Percentiles rank a stretch among this genome's conserved stretches.
Conservation (phyloP, 129 eudicot genomes). For the Pittosporum tobira region DNA sequence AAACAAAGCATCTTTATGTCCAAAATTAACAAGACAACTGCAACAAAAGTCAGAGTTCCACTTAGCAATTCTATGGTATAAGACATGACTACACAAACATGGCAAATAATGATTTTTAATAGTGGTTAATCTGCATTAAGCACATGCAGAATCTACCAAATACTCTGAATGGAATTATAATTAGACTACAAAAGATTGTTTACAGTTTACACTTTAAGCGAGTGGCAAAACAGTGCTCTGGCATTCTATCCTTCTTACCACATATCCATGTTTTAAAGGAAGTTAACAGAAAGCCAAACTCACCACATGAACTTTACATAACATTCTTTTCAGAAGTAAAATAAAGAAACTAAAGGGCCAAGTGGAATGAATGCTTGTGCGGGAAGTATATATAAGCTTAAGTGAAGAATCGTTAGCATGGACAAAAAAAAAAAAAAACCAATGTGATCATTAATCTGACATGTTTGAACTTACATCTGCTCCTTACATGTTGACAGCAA, state of each 20-base stretch:
- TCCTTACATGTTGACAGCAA: slow-evolving; percentile 80
- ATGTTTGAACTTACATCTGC: slow-evolving; percentile 67
- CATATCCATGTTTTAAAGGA: not conserved
- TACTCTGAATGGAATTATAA: not conserved
- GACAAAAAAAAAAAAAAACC: slow-evolving; percentile 1
- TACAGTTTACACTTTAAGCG: too few species aligned
- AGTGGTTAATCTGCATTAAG: too few species aligned
- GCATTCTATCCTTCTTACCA: not conserved
- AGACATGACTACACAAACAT: not conserved
- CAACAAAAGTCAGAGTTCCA: not conserved
- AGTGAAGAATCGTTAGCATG: not conserved
- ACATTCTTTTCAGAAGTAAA: too few species aligned
- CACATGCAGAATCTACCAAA: not conserved
- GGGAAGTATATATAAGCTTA: not conserved
- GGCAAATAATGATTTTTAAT: not conserved
- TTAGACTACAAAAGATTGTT: not conserved
- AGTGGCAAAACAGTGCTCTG: not conserved
- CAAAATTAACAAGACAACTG: not conserved
- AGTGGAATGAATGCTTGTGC: too few species aligned
- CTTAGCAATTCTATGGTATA: not conserved
- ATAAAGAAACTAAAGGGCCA: too few species aligned
- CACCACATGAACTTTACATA: not conserved
- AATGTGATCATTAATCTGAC: slow-evolving; percentile 6
- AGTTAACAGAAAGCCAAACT: not conserved
- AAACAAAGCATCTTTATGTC: not conserved